Evolutionary conservation across 2,329 filamentous ascomycete species (phyloP).

Genomic region (Microdochium bolleyi): DNA sequence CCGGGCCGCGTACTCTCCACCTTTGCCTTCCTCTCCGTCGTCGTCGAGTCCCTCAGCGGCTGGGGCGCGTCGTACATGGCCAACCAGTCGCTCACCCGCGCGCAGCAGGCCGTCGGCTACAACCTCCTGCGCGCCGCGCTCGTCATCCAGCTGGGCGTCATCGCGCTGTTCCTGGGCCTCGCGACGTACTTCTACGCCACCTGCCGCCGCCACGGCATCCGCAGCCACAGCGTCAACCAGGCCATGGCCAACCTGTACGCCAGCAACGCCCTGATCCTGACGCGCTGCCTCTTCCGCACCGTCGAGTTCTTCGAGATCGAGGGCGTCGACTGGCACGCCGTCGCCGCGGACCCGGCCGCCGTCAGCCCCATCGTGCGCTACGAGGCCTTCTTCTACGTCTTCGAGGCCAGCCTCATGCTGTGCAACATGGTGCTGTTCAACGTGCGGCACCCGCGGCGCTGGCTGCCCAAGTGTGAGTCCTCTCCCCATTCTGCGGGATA

Average conservation of each 20-base stretch:
- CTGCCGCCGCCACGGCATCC: constrained; percentile 27
- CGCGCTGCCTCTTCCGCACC: constrained; percentile 48
- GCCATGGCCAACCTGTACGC: constrained; percentile 41
- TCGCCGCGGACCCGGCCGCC: constrained; percentile 24
- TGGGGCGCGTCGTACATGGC: constrained; percentile 39
- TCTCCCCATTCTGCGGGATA: not conserved
- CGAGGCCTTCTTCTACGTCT: constrained; percentile 53
- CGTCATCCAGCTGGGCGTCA: constrained; percentile 45
- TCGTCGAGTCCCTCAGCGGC: constrained; percentile 40
- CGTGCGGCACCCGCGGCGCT: constrained; percentile 39
- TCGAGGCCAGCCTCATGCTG: constrained; percentile 46
- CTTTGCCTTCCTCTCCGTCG: constrained; percentile 31
- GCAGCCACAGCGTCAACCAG: constrained; percentile 17
- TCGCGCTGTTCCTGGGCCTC: constrained; percentile 38
- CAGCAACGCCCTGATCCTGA: constrained; percentile 38
- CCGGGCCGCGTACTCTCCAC: constrained; percentile 30
- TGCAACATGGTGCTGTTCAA: constrained; percentile 42
- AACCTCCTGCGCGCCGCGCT: constrained; percentile 41
- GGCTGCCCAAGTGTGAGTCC: constrained; percentile 32
- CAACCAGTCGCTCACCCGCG: constrained; percentile 30
- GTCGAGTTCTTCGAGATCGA: constrained; percentile 51
- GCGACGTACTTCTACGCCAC: constrained; percentile 39
- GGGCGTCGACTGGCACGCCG: constrained; percentile 26
- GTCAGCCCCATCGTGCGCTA: constrained; percentile 41
- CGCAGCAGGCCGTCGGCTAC: constrained; percentile 30